Base-by-base conservation (phyloP, 2,329 filamentous ascomycete genomes). In the Onygenales sp. region DNA sequence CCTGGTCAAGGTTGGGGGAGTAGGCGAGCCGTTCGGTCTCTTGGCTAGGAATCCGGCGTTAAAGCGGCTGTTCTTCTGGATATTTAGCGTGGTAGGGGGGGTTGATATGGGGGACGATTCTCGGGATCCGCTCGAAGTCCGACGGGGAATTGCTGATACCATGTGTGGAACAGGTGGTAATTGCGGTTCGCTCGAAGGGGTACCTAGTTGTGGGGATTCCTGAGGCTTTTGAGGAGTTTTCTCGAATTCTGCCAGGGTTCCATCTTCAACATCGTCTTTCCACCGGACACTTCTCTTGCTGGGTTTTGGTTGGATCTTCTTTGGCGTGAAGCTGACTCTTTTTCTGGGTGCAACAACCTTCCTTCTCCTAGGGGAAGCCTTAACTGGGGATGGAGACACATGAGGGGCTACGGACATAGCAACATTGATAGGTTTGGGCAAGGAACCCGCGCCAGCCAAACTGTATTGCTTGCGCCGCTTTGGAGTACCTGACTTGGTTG, bases 181-280 rank as follows among this genome's bases (percentile, higher is more conserved):
- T 10, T 63, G 64, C 17, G 68, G 64, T 45, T 82, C 78, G 42
- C 76, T 68, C 32, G 79, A 77, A 13, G 79, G 81, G 27, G 70
- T 69, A 49, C 83, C 79, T 6, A 83, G 21, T 27, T 27, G 80
- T 0, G 81, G 80, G 2, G 76, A 75, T 13, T 80, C 75, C 7
- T 17, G 17, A 9, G 79, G 69, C 64, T 85, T 87, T 67, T 90
- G 81, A 1, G 93, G 92, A 2, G 92, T 96, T 71, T 89, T 88
- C 64, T 92, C 88, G 65, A 92, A 96, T 66, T 97, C 93, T 9
- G 87, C 90, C 53, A 97, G 74, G 0, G 85, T 84, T 27, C 90
- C 91, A 50, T 92, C 83, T 64, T 94, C 86, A 2, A 85, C 88
- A 62, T 97, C 93, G 63, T 95, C 90, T 54, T 88, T 84, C 93